Conservation (phyloP, 768 basidiomycete species). For the Suillus tomentosus region DNA sequence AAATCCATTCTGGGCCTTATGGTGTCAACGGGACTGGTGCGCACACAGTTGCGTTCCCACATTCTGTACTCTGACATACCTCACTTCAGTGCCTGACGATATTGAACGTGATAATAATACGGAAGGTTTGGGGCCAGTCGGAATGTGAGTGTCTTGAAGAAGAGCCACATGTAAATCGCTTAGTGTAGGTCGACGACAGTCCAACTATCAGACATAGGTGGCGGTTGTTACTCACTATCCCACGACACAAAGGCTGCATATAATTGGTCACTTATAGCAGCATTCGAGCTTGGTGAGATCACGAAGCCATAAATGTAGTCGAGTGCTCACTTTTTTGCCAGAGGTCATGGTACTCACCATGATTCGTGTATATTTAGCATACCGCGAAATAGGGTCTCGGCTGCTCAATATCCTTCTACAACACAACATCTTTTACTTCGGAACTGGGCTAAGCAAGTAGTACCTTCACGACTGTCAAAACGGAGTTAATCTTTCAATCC, state of each 20-base stretch:
- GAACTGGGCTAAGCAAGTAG: neutral
- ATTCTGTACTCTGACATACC: neutral
- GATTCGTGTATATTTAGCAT: neutral
- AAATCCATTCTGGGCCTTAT: neutral
- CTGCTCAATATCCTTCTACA: neutral
- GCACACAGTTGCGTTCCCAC: neutral
- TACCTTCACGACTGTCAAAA: neutral
- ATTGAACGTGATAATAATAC: neutral
- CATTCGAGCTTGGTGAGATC: slow-evolving; percentile 3
- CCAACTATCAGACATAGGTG: neutral
- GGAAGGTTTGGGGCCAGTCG: neutral
- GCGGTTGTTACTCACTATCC: neutral
- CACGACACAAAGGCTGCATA: neutral
- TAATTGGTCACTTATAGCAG: slow-evolving; percentile 1
- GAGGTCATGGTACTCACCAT: slow-evolving; percentile 6
- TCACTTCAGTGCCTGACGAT: neutral
- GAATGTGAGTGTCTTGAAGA: neutral
- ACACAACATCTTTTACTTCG: slow-evolving; percentile 3
- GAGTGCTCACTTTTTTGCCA: neutral
- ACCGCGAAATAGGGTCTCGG: neutral
- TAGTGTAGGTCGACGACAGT: neutral
- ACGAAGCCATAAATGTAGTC: neutral
- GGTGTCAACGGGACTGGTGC: neutral
- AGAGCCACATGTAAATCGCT: neutral
- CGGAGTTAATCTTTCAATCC: neutral